Percentiles rank a stretch among this genome's conserved stretches.
Evolutionary conservation across 2,329 filamentous ascomycete species (phyloP).

Genomic region (Fusarium sp.): DNA sequence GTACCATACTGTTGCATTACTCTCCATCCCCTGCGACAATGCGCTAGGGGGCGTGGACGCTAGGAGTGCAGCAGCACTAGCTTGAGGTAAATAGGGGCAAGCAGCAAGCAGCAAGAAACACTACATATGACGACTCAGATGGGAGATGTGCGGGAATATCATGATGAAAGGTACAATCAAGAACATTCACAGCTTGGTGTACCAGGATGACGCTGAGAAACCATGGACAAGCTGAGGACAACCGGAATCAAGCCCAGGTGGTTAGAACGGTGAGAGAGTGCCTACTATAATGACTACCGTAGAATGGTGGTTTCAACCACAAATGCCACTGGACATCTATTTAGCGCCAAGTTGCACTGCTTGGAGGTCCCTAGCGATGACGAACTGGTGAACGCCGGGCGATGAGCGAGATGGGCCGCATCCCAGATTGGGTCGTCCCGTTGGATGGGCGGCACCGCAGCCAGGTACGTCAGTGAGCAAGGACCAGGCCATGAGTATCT

Average conservation of each 20-base stretch:
- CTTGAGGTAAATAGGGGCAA: constrained; percentile 38
- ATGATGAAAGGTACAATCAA: constrained; percentile 13
- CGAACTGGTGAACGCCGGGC: constrained; percentile 16
- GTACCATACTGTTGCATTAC: constrained; percentile 19
- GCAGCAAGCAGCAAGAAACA: constrained; percentile 32
- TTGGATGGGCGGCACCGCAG: constrained; percentile 45
- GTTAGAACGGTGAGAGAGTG: constrained; percentile 19
- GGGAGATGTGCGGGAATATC: constrained; percentile 28
- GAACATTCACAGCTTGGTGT: constrained; percentile 2
- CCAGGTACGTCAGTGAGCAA: constrained; percentile 47
- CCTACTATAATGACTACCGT: too few species aligned
- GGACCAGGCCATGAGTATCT: constrained; percentile 33
- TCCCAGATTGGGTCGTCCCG: constrained; percentile 40
- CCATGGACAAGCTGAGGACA: constrained; percentile 10
- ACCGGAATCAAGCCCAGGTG: not conserved
- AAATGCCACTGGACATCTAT: constrained; percentile 3
- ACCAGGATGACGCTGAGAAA: not conserved
- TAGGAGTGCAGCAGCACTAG: constrained; percentile 35
- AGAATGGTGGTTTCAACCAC: constrained; percentile 3
- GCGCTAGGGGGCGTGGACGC: constrained; percentile 28
- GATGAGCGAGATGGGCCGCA: constrained; percentile 42
- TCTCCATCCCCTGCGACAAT: constrained; percentile 31
- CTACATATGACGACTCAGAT: constrained; percentile 31
- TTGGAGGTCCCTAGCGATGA: constrained; percentile 10
- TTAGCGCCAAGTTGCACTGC: constrained; percentile 14